Evolutionary conservation across 805 yeast species (phyloP).

Genomic region (Kluyveromyces starmeri): DNA sequence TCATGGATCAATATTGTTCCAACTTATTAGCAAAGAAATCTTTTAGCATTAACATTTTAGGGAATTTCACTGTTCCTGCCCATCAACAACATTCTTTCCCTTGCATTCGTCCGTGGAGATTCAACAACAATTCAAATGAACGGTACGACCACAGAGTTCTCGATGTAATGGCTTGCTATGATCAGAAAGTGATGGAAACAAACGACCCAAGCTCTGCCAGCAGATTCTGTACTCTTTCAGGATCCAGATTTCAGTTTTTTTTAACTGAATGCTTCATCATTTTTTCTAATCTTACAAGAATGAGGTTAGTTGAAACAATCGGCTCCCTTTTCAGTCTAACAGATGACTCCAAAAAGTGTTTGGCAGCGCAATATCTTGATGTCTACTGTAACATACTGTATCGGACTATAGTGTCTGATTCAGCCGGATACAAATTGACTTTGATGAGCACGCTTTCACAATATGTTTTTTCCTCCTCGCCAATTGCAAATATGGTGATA

Average conservation of each 20-base stretch:
- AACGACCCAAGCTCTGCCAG: slow-evolving; percentile 9
- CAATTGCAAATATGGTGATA: slow-evolving; percentile 21
- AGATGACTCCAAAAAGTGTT: slow-evolving; percentile 46
- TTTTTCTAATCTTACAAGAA: slow-evolving; percentile 15
- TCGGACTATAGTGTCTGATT: slow-evolving; percentile 21
- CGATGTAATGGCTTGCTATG: slow-evolving; percentile 17
- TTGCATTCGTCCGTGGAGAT: slow-evolving; percentile 25
- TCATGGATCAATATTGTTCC: slow-evolving; percentile 19
- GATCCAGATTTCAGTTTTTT: slow-evolving; percentile 35
- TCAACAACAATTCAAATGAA: slow-evolving; percentile 12
- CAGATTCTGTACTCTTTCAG: slow-evolving; percentile 26
- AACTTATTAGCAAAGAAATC: slow-evolving; percentile 12
- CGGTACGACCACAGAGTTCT: slow-evolving; percentile 7
- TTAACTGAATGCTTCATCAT: slow-evolving; percentile 18
- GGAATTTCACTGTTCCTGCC: slow-evolving; percentile 22
- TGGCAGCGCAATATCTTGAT: slow-evolving; percentile 62
- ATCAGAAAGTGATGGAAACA: slow-evolving; percentile 15
- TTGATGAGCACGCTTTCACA: slow-evolving; percentile 24
- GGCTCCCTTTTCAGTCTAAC: slow-evolving; percentile 18
- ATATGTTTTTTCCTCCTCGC: slow-evolving; percentile 25
- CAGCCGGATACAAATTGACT: slow-evolving; percentile 16
- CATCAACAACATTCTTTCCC: slow-evolving; percentile 16
- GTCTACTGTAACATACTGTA: slow-evolving; percentile 51
- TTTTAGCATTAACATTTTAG: slow-evolving; percentile 21
- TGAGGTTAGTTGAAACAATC: slow-evolving; percentile 16